Conservation (phyloP, 2,329 filamentous ascomycete genomes). For the Canariomyces notabilis region DNA sequence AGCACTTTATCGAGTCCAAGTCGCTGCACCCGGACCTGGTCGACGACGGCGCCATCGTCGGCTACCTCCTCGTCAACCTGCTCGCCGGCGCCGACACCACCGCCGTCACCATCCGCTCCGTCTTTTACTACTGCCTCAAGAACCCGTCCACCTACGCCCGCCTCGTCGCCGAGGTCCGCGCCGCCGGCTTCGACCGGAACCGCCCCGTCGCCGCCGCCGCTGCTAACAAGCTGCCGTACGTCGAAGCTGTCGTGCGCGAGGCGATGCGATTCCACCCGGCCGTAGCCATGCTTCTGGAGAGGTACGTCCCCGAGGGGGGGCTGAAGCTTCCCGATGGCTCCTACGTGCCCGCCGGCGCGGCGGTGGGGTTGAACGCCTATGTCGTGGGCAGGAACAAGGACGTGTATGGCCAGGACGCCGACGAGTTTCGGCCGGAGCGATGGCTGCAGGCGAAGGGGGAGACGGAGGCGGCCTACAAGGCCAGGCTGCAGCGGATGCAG, state of each 20-base stretch:
- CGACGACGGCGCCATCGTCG: conserved; percentile 30
- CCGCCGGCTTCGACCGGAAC: conserved; percentile 28
- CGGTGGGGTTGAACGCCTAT: conserved; percentile 35
- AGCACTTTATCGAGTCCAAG: conserved; percentile 52
- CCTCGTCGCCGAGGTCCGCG: conserved; percentile 51
- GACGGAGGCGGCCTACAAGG: conserved; percentile 8
- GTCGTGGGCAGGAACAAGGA: conserved; percentile 32
- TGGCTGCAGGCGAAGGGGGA: conserved; percentile 35
- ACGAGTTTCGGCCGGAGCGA: conserved; percentile 41
- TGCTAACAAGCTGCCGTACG: conserved; percentile 30
- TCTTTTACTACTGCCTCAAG: conserved; percentile 59
- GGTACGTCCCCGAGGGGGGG: conserved; percentile 23
- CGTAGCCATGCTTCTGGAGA: conserved; percentile 25
- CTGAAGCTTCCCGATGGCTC: conserved; percentile 17
- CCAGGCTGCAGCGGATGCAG: conserved; percentile 33
- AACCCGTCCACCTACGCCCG: conserved; percentile 44
- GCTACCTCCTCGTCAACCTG: conserved; percentile 22
- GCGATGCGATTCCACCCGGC: conserved; percentile 38
- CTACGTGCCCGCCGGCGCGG: conserved; percentile 18
- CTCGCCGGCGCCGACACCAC: conserved; percentile 58
- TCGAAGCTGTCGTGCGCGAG: conserved; percentile 37
- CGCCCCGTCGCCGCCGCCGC: conserved; percentile 20
- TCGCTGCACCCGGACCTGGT: conserved; percentile 51
- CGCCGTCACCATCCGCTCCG: conserved; percentile 53
- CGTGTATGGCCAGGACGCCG: conserved; percentile 40